These are phyloP conservation scores for Knoxia roxburghii DNA, from an alignment of 257 asterid species.

Conservation along the genomic window DNA sequence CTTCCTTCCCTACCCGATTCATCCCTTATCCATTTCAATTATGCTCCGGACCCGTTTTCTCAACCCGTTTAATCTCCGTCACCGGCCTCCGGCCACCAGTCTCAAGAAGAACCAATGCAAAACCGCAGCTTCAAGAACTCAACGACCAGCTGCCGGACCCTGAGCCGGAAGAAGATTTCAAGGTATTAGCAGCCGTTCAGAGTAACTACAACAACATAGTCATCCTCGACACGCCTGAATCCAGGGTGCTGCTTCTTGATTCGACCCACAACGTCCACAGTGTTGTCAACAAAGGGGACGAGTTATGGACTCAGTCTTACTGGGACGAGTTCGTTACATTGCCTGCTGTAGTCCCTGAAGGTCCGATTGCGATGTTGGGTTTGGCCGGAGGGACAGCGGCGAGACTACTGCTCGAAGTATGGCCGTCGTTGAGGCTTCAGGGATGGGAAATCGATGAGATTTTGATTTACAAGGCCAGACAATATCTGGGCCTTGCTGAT, in stretches of 20 bases:
- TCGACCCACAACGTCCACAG: conserved; percentile 10
- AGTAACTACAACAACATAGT: conserved; percentile 2
- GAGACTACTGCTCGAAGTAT: background rate
- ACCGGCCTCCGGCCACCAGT: background rate
- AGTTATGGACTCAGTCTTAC: conserved; percentile 1
- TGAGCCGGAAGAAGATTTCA: conserved; percentile 2
- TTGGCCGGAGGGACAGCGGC: conserved; percentile 10
- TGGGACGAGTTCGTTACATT: conserved; percentile 15
- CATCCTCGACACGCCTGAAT: conserved; percentile 2
- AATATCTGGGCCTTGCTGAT: background rate
- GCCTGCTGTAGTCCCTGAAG: conserved; percentile 1
- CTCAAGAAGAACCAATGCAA: background rate
- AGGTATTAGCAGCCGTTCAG: conserved; percentile 2
- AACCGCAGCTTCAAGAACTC: background rate
- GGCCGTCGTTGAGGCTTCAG: conserved; percentile 1
- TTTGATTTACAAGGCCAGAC: conserved; percentile 2
- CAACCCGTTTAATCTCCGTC: background rate
- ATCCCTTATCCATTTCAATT: background rate
- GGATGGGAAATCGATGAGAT: conserved; percentile 15
- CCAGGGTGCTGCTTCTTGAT: conserved; percentile 12
- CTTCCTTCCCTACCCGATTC: background rate
- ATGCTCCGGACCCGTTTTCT: background rate
- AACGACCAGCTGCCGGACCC: background rate
- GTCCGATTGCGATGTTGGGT: conserved; percentile 1
- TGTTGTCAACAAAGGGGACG: background rate